Conservation (phyloP, 192 early-diverging fungal species). For the Chytriomyces sp. region DNA sequence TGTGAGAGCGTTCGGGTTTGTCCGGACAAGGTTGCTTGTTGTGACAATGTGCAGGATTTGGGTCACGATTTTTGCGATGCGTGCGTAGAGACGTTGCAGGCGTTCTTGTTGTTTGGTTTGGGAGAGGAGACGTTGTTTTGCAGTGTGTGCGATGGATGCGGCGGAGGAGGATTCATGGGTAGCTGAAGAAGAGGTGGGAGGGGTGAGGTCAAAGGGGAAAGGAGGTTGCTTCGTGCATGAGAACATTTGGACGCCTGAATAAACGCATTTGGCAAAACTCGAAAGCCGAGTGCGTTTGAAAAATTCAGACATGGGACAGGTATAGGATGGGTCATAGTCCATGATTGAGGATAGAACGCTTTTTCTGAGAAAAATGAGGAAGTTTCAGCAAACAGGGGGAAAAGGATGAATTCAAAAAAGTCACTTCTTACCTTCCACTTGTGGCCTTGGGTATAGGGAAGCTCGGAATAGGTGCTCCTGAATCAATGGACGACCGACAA, state of each 20-base stretch:
- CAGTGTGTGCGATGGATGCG: background rate
- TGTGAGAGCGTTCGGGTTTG: background rate
- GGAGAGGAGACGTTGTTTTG: background rate
- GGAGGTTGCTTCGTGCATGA: conserved; percentile 16
- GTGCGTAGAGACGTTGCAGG: conserved; percentile 5
- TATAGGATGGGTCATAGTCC: conserved; percentile 11
- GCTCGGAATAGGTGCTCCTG: background rate
- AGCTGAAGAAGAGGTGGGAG: background rate
- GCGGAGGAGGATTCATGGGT: background rate
- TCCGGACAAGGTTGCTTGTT: background rate
- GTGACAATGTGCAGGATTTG: background rate
- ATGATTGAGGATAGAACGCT: background rate
- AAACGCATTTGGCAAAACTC: conserved; percentile 17
- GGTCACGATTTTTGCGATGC: background rate
- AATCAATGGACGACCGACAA: too few relatives aligned
- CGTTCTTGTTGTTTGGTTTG: conserved; percentile 1
- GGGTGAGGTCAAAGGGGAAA: conserved; percentile 22
- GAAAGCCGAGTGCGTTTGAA: conserved; percentile 20
- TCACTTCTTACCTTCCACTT: too few relatives aligned
- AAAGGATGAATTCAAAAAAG: too few relatives aligned
- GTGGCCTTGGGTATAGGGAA: background rate
- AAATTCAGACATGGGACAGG: conserved; percentile 19
- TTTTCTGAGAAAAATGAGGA: background rate
- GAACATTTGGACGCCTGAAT: background rate
- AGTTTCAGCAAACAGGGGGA: too few relatives aligned